Conservation (phyloP, 75 land plant genomes). For the Isoetes taiwanensis region DNA sequence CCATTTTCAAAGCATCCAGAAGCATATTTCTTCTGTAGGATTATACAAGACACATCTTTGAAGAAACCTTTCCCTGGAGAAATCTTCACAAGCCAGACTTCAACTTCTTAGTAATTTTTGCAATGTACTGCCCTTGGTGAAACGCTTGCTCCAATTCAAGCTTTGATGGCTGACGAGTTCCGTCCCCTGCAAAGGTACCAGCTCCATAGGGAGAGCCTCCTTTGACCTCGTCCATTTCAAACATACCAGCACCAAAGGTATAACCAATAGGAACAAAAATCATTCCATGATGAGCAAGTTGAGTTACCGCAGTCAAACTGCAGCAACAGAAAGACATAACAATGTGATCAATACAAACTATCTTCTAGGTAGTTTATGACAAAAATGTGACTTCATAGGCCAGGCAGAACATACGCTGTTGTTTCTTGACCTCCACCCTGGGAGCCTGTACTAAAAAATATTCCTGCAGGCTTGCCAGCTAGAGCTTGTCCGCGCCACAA, state of each 20-base stretch:
- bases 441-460: not conserved
- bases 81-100: too few relatives aligned
- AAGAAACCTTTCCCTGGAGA: too few relatives aligned
- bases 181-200: conserved; percentile 24
- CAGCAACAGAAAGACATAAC: too few relatives aligned
- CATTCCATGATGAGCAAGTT: conserved; percentile 12
- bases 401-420: conserved; percentile 8
- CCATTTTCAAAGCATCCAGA: too few relatives aligned
- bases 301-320: conserved; percentile 15
- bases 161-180: conserved; percentile 17
- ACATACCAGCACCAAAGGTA: conserved; percentile 14
- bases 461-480: not conserved
- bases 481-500: not conserved
- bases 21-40: too few relatives aligned
- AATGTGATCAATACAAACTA: too few relatives aligned
- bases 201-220: conserved; percentile 18
- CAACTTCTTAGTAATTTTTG: conserved; percentile 19
- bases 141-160: conserved; percentile 23
- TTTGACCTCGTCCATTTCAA: conserved; percentile 12
- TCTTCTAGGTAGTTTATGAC: too few relatives aligned
- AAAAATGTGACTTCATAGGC: too few relatives aligned
- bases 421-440: conserved; percentile 5
- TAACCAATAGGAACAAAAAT: conserved; percentile 11
- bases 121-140: conserved; percentile 29
- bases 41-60: too few relatives aligned